phyloP scores from a whole-genome alignment of 495 filamentous ascomycete genomes.

The Penicillium parvum region DNA sequence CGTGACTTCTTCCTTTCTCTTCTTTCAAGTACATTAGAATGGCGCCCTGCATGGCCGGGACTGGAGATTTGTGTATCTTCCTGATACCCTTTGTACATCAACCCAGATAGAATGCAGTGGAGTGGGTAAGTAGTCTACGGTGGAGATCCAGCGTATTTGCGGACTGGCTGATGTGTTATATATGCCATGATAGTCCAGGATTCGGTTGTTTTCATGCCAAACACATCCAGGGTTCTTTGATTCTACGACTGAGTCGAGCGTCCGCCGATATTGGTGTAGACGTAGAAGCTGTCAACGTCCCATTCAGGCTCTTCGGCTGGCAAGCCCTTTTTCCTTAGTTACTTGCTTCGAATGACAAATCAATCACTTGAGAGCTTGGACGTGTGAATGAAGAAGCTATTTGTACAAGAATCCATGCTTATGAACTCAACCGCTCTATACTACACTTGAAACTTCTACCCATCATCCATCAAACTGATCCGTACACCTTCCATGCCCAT shows the following conservation, averaged over 20 bases:
- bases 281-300: too few species aligned
- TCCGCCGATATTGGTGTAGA: too few species aligned
- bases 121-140: slow-evolving; percentile 17
- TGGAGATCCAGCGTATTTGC: slow-evolving; percentile 13
- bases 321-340: too few species aligned
- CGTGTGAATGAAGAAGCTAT: too few species aligned
- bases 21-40: slow-evolving; percentile 29
- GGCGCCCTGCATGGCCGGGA: slow-evolving; percentile 17
- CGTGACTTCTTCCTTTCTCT: slow-evolving; percentile 2
- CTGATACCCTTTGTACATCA: slow-evolving; percentile 32
- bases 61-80: slow-evolving; percentile 21
- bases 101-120: slow-evolving; percentile 28
- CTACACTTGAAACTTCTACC: too few species aligned
- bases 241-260: too few species aligned
- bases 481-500: slow-evolving; percentile 27
- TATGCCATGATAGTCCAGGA: slow-evolving; percentile 6
- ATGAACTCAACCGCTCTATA: too few species aligned
- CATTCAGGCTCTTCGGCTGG: too few species aligned
- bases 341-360: too few species aligned
- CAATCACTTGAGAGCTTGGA: too few species aligned
- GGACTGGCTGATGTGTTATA: slow-evolving; percentile 8
- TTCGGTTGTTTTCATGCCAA: background rate
- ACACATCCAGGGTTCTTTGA: too few species aligned
- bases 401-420: too few species aligned
- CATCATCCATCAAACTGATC: slow-evolving; percentile 13